Conservation (phyloP, 1,284 basidiomycete species). For the Pisolithus thermaeus region DNA sequence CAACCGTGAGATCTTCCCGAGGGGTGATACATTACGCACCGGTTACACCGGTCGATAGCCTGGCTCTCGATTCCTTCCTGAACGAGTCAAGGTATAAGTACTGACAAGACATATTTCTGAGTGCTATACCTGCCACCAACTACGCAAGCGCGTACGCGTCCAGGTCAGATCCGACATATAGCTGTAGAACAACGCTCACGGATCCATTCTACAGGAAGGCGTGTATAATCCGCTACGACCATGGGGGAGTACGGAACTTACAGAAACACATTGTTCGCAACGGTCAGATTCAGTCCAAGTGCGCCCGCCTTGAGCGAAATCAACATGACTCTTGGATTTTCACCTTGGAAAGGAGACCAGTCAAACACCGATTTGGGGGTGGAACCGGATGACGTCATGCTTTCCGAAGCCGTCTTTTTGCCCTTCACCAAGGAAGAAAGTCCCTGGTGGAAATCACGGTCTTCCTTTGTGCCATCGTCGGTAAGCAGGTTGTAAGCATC, state of each 20-base stretch:
- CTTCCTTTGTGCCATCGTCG: slow-evolving; percentile 27
- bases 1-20: not conserved
- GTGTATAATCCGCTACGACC: slow-evolving; percentile 3
- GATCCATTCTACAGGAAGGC: slow-evolving; percentile 62
- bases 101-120: not conserved
- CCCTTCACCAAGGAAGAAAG: slow-evolving; percentile 26
- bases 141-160: slow-evolving; percentile 18
- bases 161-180: slow-evolving; percentile 6
- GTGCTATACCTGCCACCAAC: slow-evolving; percentile 63
- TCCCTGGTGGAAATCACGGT: slow-evolving; percentile 35
- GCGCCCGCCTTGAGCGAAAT: slow-evolving; percentile 84
- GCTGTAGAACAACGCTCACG: slow-evolving; percentile 44
- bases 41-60: slow-evolving; percentile 78
- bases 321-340: slow-evolving; percentile 75
- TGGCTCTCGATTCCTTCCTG: slow-evolving; percentile 85
- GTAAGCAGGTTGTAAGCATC: slow-evolving; percentile 23
- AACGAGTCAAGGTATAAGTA: slow-evolving; percentile 10
- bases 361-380: slow-evolving; percentile 18
- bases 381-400: slow-evolving; percentile 35
- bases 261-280: slow-evolving; percentile 87
- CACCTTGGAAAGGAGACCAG: slow-evolving; percentile 19
- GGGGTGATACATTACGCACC: slow-evolving; percentile 28
- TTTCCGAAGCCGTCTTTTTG: slow-evolving; percentile 28
- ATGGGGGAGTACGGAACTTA: slow-evolving; percentile 35
- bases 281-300: slow-evolving; percentile 82